Evolutionary conservation across 2,329 filamentous ascomycete species (phyloP).

Genomic region (Beauveria bassiana): DNA sequence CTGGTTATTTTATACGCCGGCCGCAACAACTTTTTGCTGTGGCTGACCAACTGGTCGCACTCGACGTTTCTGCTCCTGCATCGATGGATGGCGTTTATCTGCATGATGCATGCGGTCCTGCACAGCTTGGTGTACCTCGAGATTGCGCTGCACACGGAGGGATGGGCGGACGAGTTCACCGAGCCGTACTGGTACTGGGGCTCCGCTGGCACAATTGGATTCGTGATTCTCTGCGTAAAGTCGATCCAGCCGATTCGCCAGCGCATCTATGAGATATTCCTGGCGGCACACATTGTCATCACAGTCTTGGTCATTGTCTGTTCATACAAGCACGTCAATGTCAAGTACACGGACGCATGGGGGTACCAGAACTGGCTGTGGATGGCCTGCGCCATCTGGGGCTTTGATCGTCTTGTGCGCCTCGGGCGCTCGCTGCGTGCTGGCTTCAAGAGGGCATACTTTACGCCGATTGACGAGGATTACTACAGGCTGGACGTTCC

Average conservation of each 20-base stretch:
- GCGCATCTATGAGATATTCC: constrained; percentile 35
- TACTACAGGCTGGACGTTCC: constrained; percentile 24
- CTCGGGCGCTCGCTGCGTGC: constrained; percentile 9
- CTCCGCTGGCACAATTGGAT: constrained; percentile 29
- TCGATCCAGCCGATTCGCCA: constrained; percentile 30
- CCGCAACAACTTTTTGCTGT: constrained; percentile 40
- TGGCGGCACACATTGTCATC: constrained; percentile 34
- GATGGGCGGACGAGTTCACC: constrained; percentile 20
- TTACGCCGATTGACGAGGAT: constrained; percentile 21
- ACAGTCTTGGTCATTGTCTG: constrained; percentile 33
- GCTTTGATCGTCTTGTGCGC: constrained; percentile 21
- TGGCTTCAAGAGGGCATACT: constrained; percentile 22
- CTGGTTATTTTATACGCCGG: constrained; percentile 36
- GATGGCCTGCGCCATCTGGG: constrained; percentile 22
- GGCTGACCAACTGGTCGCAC: constrained; percentile 39
- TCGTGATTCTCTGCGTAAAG: constrained; percentile 23
- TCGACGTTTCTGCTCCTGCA: constrained; percentile 39
- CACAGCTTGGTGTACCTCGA: constrained; percentile 37
- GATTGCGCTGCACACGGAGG: constrained; percentile 21
- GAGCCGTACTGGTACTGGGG: constrained; percentile 37
- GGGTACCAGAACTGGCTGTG: constrained; percentile 33
- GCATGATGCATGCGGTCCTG: constrained; percentile 35
- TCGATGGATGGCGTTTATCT: constrained; percentile 38
- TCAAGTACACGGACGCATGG: constrained; percentile 27
- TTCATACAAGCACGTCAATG: constrained; percentile 34